phyloP scores from a whole-genome alignment of 2,329 filamentous ascomycete species.

The Penicillium verrucosum region DNA sequence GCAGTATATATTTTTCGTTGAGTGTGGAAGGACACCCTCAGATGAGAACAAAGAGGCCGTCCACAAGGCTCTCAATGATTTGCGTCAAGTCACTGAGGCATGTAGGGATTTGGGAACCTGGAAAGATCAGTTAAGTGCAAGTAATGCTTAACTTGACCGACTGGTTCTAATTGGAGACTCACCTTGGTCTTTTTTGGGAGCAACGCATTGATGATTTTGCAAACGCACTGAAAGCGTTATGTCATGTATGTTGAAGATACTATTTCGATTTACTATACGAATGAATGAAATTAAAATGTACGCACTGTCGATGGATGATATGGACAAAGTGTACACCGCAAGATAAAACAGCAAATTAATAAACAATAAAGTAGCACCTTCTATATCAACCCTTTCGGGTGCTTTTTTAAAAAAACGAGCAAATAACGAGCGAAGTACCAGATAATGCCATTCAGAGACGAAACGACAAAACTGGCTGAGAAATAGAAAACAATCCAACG shows the following conservation, averaged over 20 bases:
- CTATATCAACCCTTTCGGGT: constrained; percentile 11
- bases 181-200: not conserved
- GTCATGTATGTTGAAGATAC: not conserved
- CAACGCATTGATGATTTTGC: not conserved
- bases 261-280: not conserved
- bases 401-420: constrained; percentile 15
- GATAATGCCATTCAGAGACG: constrained; percentile 9
- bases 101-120: constrained; percentile 43
- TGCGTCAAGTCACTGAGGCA: constrained; percentile 38
- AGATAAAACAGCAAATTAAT: not conserved
- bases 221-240: not conserved
- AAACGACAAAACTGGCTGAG: constrained; percentile 14
- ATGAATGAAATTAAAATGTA: not conserved
- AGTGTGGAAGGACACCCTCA: constrained; percentile 64
- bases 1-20: constrained; percentile 93
- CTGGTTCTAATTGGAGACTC: not conserved
- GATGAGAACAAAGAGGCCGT: constrained; percentile 29
- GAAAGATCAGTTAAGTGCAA: constrained; percentile 32
- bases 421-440: constrained; percentile 19
- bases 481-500: constrained; percentile 12
- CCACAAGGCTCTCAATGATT: constrained; percentile 30
- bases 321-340: not conserved
- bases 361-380: not conserved
- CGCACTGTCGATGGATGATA: not conserved
- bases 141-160: not conserved